phyloP scores from a whole-genome alignment of 257 asterid species.

The Petrea volubilis region DNA sequence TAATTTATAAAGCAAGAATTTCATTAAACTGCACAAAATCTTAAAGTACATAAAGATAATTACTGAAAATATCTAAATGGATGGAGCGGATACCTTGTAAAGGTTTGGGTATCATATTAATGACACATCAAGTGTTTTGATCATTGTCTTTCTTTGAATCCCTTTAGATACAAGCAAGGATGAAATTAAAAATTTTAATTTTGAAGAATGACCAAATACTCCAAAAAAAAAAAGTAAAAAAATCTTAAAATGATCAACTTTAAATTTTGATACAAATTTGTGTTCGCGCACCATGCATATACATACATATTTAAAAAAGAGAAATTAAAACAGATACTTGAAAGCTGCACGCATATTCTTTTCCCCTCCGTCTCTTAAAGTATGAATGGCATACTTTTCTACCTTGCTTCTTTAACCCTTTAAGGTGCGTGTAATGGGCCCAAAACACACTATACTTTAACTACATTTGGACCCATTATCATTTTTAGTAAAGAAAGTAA shows the following conservation, averaged over 20 bases:
- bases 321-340: not conserved
- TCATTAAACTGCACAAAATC: not conserved
- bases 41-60: not conserved
- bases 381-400: not conserved
- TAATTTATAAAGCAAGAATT: too few species aligned
- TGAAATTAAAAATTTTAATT: too few species aligned
- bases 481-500: not conserved
- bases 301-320: not conserved
- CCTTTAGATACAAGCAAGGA: not conserved
- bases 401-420: not conserved
- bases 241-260: too few species aligned
- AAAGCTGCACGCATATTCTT: conserved; percentile 13
- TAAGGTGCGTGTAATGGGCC: not conserved
- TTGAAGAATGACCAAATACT: too few species aligned
- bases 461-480: conserved; percentile 1
- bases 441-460: not conserved
- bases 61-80: not conserved
- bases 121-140: not conserved
- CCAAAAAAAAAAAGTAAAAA: too few species aligned
- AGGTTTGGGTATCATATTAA: not conserved
- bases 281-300: not conserved
- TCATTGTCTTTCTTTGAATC: not conserved
- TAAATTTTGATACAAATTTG: not conserved
- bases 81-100: not conserved
- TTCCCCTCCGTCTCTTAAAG: conserved; percentile 12